These are phyloP conservation scores for Pythium utonaiense DNA, from an alignment of 352 stramenopile genomes.

Conservation along the genomic window DNA sequence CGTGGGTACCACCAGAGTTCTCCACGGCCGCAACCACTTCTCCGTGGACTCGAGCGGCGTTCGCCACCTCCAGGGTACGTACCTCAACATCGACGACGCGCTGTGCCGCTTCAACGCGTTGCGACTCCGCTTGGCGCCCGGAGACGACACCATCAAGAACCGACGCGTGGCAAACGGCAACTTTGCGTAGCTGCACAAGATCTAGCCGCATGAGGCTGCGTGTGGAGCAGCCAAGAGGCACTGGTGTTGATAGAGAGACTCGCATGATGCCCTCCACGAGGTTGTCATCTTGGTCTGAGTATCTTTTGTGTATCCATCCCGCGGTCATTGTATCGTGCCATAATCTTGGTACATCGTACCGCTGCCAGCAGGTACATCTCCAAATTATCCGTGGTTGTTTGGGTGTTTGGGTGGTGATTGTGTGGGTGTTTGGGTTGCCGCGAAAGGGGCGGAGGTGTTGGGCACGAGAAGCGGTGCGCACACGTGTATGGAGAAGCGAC, in stretches of 20 bases:
- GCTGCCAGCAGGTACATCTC: not conserved
- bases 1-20: constrained; percentile 29
- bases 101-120: constrained; percentile 82
- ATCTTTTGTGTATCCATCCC: too few species aligned
- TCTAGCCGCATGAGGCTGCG: too few species aligned
- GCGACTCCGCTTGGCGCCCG: constrained; percentile 43
- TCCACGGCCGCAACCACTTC: constrained; percentile 81
- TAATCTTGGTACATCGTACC: not conserved
- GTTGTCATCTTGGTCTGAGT: too few species aligned
- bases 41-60: constrained; percentile 59
- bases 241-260: too few species aligned
- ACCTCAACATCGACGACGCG: constrained; percentile 87
- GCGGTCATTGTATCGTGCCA: not conserved
- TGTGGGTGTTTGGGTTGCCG: not conserved
- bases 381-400: not conserved
- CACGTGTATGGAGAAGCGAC: not conserved
- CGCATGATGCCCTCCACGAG: too few species aligned
- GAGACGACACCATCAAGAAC: constrained; percentile 50
- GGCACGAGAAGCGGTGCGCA: not conserved
- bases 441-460: not conserved
- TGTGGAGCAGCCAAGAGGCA: too few species aligned
- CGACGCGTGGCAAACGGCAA: constrained; percentile 69
- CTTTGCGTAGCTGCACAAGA: constrained; percentile 33
- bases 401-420: not conserved
- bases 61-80: constrained; percentile 82